Evolutionary conservation across 2,329 filamentous ascomycete genomes (phyloP).

Genomic region (Aspergillus alliaceus): DNA sequence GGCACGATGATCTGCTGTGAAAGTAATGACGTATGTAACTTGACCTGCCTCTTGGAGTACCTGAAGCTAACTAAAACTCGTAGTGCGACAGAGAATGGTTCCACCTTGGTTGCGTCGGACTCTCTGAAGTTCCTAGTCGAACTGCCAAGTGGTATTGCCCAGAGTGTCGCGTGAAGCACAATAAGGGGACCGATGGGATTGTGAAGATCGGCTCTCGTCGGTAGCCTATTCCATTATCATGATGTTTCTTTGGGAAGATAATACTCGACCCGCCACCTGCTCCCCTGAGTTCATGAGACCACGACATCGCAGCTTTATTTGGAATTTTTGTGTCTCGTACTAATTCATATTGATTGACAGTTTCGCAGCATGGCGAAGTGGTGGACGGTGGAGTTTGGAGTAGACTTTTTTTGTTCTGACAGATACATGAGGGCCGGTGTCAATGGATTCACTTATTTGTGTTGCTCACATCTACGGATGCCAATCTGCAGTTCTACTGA

Average conservation of each 20-base stretch:
- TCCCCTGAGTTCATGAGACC: conserved; percentile 15
- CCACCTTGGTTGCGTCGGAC: conserved; percentile 61
- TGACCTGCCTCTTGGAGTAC: neutral
- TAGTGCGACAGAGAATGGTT: conserved; percentile 69
- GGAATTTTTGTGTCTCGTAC: conserved; percentile 3
- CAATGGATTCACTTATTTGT: neutral
- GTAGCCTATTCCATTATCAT: conserved; percentile 10
- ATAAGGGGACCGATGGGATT: conserved; percentile 43
- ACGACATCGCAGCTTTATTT: conserved; percentile 12
- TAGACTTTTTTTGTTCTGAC: neutral
- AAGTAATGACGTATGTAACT: conserved; percentile 53
- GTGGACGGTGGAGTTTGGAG: conserved; percentile 3
- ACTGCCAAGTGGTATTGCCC: conserved; percentile 67
- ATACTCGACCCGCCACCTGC: neutral
- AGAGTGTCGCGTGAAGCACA: conserved; percentile 55
- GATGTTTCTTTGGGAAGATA: neutral
- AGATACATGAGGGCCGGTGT: neutral
- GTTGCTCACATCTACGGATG: neutral
- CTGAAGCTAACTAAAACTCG: neutral
- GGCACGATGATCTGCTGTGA: conserved; percentile 68
- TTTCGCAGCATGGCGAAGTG: conserved; percentile 15
- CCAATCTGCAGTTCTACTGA: neutral
- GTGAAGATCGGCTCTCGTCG: conserved; percentile 38
- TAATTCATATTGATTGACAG: conserved; percentile 2
- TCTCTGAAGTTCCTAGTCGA: conserved; percentile 59